These are phyloP conservation scores for Boletellus dicymbophilus DNA, from an alignment of 1,284 basidiomycete species.

Conservation along the genomic window DNA sequence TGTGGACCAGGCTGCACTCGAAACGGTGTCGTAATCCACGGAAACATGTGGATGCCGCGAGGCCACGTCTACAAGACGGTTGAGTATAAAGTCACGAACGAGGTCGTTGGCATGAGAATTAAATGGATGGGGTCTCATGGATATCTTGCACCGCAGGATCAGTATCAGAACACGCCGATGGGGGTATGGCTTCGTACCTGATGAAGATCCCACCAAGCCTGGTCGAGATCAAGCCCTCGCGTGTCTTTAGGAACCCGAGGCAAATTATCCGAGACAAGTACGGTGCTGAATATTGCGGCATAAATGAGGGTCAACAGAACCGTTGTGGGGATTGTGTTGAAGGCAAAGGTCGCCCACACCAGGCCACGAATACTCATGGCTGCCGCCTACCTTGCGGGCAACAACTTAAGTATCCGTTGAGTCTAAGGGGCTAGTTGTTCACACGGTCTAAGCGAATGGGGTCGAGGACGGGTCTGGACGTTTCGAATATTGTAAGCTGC, in stretches of 20 bases:
- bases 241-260: conserved; percentile 48
- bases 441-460: too few species aligned
- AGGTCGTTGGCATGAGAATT: conserved; percentile 74
- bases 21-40: conserved; percentile 56
- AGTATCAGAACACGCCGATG: conserved; percentile 1
- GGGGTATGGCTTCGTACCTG: conserved; percentile 39
- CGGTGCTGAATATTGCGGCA: conserved; percentile 48
- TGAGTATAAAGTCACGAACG: conserved; percentile 60
- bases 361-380: conserved; percentile 24
- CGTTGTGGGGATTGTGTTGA: conserved; percentile 50
- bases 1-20: conserved; percentile 54
- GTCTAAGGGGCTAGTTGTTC: too few species aligned
- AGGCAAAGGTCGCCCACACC: conserved; percentile 30
- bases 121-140: conserved; percentile 70
- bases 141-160: conserved; percentile 53
- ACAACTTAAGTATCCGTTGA: too few species aligned
- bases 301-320: conserved; percentile 55
- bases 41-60: conserved; percentile 44
- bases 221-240: conserved; percentile 53
- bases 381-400: neutral
- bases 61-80: conserved; percentile 50
- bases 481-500: too few species aligned
- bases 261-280: conserved; percentile 56
- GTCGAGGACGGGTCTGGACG: too few species aligned
- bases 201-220: conserved; percentile 64